Evolutionary conservation across 169 alveolate species (phyloP).

Genomic region (Eimeria sp.): DNA sequence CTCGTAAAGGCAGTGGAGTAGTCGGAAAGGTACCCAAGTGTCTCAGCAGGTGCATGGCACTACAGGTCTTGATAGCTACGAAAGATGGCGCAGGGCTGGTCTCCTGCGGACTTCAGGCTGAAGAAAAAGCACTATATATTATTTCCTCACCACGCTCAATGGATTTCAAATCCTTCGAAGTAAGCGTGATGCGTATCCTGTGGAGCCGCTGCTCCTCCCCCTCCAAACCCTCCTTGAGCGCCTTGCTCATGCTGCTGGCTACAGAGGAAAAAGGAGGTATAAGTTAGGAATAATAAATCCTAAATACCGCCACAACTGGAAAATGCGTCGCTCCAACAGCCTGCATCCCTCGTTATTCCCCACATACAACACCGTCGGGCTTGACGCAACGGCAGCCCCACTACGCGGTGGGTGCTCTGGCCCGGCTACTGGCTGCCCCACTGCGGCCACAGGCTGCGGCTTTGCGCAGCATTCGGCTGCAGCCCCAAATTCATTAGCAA

Average conservation of each 20-base stretch:
- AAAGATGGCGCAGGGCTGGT: neutral
- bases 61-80: neutral
- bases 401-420: slow-evolving; percentile 37
- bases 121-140: neutral
- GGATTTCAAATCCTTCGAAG: slow-evolving; percentile 94
- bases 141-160: slow-evolving; percentile 92
- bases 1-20: neutral
- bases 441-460: neutral
- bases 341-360: slow-evolving; percentile 10
- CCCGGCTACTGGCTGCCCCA: slow-evolving; percentile 53
- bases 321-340: slow-evolving; percentile 36
- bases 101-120: neutral
- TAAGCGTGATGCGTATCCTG: slow-evolving; percentile 96
- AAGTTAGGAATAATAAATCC: slow-evolving; percentile 29
- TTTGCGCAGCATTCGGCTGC: slow-evolving; percentile 54
- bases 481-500: slow-evolving; percentile 24
- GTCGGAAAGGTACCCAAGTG: neutral
- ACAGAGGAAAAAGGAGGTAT: slow-evolving; percentile 42
- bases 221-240: slow-evolving; percentile 90
- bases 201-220: slow-evolving; percentile 95
- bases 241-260: slow-evolving; percentile 88
- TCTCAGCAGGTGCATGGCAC: slow-evolving; percentile 21
- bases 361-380: slow-evolving; percentile 40
- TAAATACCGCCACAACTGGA: slow-evolving; percentile 53
- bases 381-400: slow-evolving; percentile 62